Percentiles rank a stretch among this genome's conserved stretches.
Evolutionary conservation across 805 yeast genomes (phyloP).

Genomic region (Metschnikowia kofuensis): DNA sequence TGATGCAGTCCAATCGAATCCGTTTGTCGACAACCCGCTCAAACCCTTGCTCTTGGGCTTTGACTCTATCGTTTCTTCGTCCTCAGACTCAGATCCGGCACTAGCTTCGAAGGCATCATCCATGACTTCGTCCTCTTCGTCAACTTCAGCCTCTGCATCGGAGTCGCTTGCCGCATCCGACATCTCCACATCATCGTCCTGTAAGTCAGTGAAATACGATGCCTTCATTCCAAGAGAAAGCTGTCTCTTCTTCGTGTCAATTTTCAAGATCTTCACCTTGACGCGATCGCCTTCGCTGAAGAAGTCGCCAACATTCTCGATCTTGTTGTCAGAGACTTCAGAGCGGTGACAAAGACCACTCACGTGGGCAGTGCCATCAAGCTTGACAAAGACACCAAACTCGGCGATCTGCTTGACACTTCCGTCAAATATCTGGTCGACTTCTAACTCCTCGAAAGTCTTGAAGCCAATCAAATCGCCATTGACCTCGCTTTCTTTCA

Average conservation of each 20-base stretch:
- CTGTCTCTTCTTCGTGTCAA: constrained; percentile 65
- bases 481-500: constrained; percentile 75
- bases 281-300: constrained; percentile 91
- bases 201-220: constrained; percentile 63
- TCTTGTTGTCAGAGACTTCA: constrained; percentile 71
- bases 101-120: constrained; percentile 33
- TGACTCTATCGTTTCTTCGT: constrained; percentile 19
- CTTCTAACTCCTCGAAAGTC: constrained; percentile 62
- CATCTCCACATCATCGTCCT: constrained; percentile 9
- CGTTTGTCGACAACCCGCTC: constrained; percentile 73
- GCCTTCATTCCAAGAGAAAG: constrained; percentile 93
- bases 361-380: constrained; percentile 70
- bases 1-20: constrained; percentile 95
- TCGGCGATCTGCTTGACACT: constrained; percentile 72
- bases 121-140: constrained; percentile 34
- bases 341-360: constrained; percentile 87
- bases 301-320: constrained; percentile 56
- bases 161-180: constrained; percentile 1
- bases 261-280: constrained; percentile 71
- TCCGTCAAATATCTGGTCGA: constrained; percentile 76
- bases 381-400: constrained; percentile 85
- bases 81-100: constrained; percentile 25
- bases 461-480: constrained; percentile 63
- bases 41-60: constrained; percentile 20
- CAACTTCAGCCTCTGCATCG: constrained; percentile 8